Evolutionary conservation across 2,329 filamentous ascomycete genomes (phyloP).

Genomic region (Botryotinia calthae): DNA sequence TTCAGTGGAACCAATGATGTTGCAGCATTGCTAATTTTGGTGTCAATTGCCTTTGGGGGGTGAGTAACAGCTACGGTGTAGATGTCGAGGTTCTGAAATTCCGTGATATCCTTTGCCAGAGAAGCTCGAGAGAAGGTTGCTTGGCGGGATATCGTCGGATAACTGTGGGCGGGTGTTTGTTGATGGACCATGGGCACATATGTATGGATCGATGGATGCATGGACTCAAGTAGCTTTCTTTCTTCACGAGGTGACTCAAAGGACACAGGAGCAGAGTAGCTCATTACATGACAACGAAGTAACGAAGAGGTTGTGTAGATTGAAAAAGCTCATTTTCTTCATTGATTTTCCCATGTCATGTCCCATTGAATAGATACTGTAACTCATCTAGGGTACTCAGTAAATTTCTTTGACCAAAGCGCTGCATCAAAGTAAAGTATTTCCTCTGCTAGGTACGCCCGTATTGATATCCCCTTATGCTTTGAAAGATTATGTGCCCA

Average conservation of each 20-base stretch:
- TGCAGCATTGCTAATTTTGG: neutral
- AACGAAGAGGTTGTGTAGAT: neutral
- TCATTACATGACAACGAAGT: neutral
- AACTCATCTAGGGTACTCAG: slow-evolving; percentile 6
- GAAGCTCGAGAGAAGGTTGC: neutral
- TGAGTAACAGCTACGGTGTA: neutral
- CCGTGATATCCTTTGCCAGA: too few relatives aligned
- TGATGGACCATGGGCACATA: neutral
- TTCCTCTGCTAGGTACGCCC: slow-evolving; percentile 14
- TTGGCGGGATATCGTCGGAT: neutral
- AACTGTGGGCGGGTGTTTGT: neutral
- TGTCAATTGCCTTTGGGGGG: neutral
- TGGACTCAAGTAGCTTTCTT: neutral
- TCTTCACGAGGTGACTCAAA: neutral
- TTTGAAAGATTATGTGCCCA: slow-evolving; percentile 8
- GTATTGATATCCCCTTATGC: slow-evolving; percentile 7
- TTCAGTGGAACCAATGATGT: neutral
- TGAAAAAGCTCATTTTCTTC: neutral
- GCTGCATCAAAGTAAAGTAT: slow-evolving; percentile 10
- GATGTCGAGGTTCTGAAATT: neutral
- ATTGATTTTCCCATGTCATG: neutral
- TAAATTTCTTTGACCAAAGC: neutral
- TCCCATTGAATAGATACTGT: neutral
- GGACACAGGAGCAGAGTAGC: too few relatives aligned
- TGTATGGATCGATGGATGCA: neutral